Evolutionary conservation across 768 basidiomycete genomes (phyloP), one percentile per base, ranked within the genome.

Genomic region (Leccinum subgranulosum): DNA sequence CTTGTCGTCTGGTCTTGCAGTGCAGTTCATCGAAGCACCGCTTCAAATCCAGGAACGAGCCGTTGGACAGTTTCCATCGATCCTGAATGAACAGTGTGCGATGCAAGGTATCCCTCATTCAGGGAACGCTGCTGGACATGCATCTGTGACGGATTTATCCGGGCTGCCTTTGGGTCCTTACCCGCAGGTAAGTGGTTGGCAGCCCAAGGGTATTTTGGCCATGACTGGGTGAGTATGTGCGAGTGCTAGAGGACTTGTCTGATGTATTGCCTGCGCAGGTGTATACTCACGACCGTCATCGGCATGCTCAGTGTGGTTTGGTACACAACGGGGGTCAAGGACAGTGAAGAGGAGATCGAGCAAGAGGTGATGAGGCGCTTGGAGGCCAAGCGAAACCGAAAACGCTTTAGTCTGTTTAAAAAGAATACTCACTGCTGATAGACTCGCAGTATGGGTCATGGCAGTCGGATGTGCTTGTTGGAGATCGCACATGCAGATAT

Each of bases 101-200:
- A 76, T 81, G 25, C 84, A 82, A 41, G 80, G 81, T 10, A 68
- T 80, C 43, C 83, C 85, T 1, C 74, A 73, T 4, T 81, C 81
- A 1, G 96, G 96, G 11, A 99, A 99, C 71, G 94, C 92, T 1
- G 96, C 91, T 12, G 96, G 96, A 0, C 79, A 83, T 61, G 80
- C 80, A 3, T 85, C 84, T 21, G 73, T 84, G 14, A 84, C 84
- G 9, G 88, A 97, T 66, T 79, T 95, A 62, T 60, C 70, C 34
- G 87, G 92, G 12, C 72, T 89, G 25, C 75, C 74, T 12, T 62
- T 81, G 23, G 90, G 90, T 3, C 93, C 94, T 6, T 94, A 74
- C 79, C 84, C 77, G 15, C 89, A 93, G 69, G 76, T 77, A 39
- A 67, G 85, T 46, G 90, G 90, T 2, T 92, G 89, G 89, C 81